Evolutionary conservation across 2,329 filamentous ascomycete species (phyloP), one percentile per base, ranked within the genome.

Genomic region (Monosporascus sp.): DNA sequence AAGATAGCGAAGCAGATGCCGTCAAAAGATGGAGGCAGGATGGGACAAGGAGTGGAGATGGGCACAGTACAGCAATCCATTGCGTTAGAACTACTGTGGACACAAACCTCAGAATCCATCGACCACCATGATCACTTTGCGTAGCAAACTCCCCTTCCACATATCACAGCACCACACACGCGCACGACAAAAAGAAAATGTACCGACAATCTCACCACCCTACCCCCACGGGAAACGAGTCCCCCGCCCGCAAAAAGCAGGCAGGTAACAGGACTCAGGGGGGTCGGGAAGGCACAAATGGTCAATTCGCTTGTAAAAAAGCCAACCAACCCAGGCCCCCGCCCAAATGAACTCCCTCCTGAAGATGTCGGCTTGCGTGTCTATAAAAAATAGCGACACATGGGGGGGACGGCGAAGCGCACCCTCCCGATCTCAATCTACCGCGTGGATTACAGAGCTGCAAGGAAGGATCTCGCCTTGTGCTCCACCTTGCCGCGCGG

Each of bases 371-470:
- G 64, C 63, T 58, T 49, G 56, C 20, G 24, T 26, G 38, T 50
- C 14, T 19, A 40, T 47, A 51, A 56, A 47, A 54, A 54, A 54
- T 38, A 35, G 52, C 46, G 58, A 58, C 50, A 59, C 60, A 51
- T 49, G 55, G 56, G 55, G 55, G 19, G 22, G 9, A 24, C 40
- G 8, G 19, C 22, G 40, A 55, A 51, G 20, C 26, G 22, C 26
- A 57, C 37, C 51, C 49, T 31, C 27, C 55, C 52, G n/a, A 49
- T 57, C 81, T 74, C 58, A 78, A 5, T 87, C 57, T 87, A 81
- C 82, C 84, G 84, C 84, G 85, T 83, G 81, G 83, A 86, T 86
- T 87, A 87, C 84, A 86, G 81, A 86, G 82, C 79, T 77, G 78
- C 83, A 87, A 87, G 84, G 84, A 87, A 82, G 74, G 75, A 69